phyloP scores from a whole-genome alignment of 176 grass and related monocot species.

The Areca catechu region DNA sequence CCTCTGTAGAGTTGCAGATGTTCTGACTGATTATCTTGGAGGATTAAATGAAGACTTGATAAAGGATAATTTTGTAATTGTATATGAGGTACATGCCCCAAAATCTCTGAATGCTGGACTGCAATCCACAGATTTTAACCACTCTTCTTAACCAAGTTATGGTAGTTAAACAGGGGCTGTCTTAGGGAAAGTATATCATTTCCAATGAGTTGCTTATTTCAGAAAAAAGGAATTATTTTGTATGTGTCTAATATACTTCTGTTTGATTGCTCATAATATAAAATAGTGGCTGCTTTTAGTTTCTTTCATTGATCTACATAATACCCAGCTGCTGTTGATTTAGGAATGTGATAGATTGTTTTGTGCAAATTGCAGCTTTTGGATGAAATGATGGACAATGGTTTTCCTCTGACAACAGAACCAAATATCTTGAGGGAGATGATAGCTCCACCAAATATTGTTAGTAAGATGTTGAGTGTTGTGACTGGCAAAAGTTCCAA shows the following conservation, averaged over 20 bases:
- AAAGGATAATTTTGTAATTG: slow-evolving; percentile 95
- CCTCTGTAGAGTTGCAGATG: slow-evolving; percentile 69
- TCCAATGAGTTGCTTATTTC: no score
- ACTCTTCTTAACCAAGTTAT: no score
- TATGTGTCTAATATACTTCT: no score
- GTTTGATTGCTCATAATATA: no score
- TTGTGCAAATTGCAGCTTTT: slow-evolving; percentile 49
- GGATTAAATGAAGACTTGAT: slow-evolving; percentile 78
- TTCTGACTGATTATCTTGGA: slow-evolving; percentile 79
- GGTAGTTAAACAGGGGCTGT: no score
- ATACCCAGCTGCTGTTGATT: not conserved
- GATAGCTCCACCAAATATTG: slow-evolving; percentile 60
- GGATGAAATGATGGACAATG: slow-evolving; percentile 99
- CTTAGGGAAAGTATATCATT: no score
- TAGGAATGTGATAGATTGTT: slow-evolving; percentile 7
- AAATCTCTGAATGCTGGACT: not conserved
- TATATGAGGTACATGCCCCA: slow-evolving; percentile 58
- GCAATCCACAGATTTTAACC: no score
- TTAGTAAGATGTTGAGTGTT: slow-evolving; percentile 75
- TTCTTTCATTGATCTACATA: no score
- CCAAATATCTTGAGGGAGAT: slow-evolving; percentile 85
- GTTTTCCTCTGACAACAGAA: slow-evolving; percentile 91
- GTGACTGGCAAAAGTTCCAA: slow-evolving; percentile 69
- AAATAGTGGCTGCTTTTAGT: no score
- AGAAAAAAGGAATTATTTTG: no score